Conservation (phyloP, 2,329 filamentous ascomycete genomes). For the Aspergillus sojae region DNA sequence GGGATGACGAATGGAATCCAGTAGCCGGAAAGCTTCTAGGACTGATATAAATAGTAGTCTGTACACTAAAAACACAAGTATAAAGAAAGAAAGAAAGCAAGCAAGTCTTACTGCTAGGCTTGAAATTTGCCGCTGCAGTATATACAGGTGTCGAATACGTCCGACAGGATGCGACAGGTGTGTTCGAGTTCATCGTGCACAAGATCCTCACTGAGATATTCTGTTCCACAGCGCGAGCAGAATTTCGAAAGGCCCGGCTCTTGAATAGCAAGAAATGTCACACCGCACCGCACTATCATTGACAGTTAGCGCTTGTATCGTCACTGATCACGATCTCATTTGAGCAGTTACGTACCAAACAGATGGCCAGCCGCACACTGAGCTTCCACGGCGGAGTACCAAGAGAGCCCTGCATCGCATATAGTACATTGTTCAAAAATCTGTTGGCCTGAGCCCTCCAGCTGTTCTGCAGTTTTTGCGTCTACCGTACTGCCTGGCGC, state of each 20-base stretch:
- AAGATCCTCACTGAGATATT: conserved; percentile 51
- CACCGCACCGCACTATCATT: conserved; percentile 53
- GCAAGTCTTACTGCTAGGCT: conserved; percentile 9
- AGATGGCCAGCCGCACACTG: conserved; percentile 55
- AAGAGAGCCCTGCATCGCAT: conserved; percentile 51
- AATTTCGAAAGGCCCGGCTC: conserved; percentile 56
- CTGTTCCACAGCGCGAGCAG: conserved; percentile 55
- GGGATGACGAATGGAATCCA: conserved; percentile 91
- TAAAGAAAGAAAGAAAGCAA: neutral
- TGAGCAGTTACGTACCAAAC: conserved; percentile 44
- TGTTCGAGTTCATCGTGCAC: conserved; percentile 26
- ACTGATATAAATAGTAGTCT: conserved; percentile 26
- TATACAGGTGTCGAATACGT: conserved; percentile 39
- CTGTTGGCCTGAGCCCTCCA: conserved; percentile 26
- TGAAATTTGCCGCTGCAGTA: conserved; percentile 41
- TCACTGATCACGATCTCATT: too few relatives aligned
- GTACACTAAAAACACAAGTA: neutral
- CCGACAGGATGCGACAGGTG: conserved; percentile 28
- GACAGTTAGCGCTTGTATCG: conserved; percentile 12
- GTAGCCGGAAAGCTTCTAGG: conserved; percentile 75
- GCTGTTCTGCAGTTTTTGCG: conserved; percentile 27
- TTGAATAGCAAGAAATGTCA: conserved; percentile 60
- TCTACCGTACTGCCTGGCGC: conserved; percentile 18
- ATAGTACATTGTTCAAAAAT: conserved; percentile 56
- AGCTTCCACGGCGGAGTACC: conserved; percentile 51